These are phyloP conservation scores for Aspergillus nidulans DNA, from an alignment of 495 filamentous ascomycete species.

Conservation along the genomic window DNA sequence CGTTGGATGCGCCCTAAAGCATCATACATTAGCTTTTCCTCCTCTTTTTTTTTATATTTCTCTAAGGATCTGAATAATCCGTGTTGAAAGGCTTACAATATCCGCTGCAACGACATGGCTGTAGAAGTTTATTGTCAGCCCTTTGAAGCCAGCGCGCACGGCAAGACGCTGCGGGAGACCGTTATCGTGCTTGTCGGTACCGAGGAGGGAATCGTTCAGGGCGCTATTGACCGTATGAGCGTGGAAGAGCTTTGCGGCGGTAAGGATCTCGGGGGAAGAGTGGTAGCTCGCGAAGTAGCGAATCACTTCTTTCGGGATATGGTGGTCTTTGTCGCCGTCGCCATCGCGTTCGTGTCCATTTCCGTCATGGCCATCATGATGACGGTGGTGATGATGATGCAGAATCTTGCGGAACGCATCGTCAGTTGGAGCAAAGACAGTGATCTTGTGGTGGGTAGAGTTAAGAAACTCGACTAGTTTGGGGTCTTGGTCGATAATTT, in stretches of 20 bases:
- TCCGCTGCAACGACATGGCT: constrained; percentile 60
- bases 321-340: constrained; percentile 21
- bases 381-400: constrained; percentile 1
- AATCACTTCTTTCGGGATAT: constrained; percentile 57
- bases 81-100: constrained; percentile 43
- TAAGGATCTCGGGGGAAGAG: constrained; percentile 57
- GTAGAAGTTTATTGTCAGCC: constrained; percentile 69
- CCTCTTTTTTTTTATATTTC: too few species aligned
- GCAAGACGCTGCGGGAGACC: constrained; percentile 63
- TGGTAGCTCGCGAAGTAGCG: constrained; percentile 68
- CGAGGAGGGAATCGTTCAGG: constrained; percentile 52
- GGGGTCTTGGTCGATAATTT: constrained; percentile 63
- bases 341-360: neutral
- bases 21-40: constrained; percentile 7
- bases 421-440: constrained; percentile 76
- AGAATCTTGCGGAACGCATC: constrained; percentile 67
- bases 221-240: constrained; percentile 69
- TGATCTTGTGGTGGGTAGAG: constrained; percentile 64
- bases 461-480: constrained; percentile 69
- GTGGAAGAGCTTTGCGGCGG: constrained; percentile 50
- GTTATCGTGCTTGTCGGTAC: constrained; percentile 15
- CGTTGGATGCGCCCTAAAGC: constrained; percentile 60
- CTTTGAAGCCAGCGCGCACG: constrained; percentile 51
- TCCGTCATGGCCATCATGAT: neutral
- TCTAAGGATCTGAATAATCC: neutral